These are phyloP conservation scores for Kwoniella sp. DNA, from an alignment of 768 basidiomycete genomes.

Conservation along the genomic window DNA sequence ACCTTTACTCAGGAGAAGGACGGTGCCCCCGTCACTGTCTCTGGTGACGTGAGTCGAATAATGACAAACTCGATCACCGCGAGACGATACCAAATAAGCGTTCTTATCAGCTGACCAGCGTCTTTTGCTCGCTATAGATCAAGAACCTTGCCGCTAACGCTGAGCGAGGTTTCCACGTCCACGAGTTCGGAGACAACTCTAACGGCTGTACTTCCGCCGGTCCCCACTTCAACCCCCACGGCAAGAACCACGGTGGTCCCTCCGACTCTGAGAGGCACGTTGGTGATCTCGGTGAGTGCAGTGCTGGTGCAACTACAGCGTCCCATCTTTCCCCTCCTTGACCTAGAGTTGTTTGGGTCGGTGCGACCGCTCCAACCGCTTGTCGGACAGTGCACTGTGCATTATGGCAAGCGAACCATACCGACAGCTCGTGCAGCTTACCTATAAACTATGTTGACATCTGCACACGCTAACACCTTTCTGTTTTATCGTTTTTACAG, in stretches of 20 bases:
- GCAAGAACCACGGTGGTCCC: slow-evolving; percentile 68
- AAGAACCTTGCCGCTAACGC: slow-evolving; percentile 64
- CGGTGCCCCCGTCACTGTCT: slow-evolving; percentile 64
- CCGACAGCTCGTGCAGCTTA: too few species aligned
- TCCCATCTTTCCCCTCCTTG: background rate
- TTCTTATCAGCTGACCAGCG: background rate
- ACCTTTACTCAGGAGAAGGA: slow-evolving; percentile 64
- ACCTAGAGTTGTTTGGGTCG: too few species aligned
- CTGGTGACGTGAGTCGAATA: slow-evolving; percentile 59
- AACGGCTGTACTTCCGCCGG: slow-evolving; percentile 64
- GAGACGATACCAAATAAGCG: too few species aligned
- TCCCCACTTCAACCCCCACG: slow-evolving; percentile 74
- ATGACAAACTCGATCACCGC: too few species aligned
- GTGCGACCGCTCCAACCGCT: too few species aligned
- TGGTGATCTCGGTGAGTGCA: slow-evolving; percentile 59
- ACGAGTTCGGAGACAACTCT: slow-evolving; percentile 68
- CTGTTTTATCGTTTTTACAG: slow-evolving; percentile 59
- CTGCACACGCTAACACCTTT: background rate
- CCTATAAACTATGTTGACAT: too few species aligned
- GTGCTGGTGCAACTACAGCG: too few species aligned
- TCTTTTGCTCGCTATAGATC: slow-evolving; percentile 54
- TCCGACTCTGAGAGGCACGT: slow-evolving; percentile 63
- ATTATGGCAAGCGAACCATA: too few species aligned
- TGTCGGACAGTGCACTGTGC: too few species aligned
- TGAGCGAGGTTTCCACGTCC: slow-evolving; percentile 75